Percentiles rank a stretch among this genome's conserved stretches.
Evolutionary conservation across 345 rosid genomes (phyloP).

Genomic region (Dipteronia dyeriana): DNA sequence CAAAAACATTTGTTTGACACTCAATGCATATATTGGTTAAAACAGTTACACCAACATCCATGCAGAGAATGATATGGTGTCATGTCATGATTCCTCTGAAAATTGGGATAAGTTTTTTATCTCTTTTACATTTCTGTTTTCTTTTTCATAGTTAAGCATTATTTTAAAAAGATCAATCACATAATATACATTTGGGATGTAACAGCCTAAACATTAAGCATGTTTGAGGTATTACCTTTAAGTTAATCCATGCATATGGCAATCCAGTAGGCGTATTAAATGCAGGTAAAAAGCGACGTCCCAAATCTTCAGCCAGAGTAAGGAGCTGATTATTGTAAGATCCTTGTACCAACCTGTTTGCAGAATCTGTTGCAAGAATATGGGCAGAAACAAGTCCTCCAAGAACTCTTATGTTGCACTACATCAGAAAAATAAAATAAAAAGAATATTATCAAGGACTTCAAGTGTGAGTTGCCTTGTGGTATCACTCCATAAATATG

Average conservation of each 20-base stretch:
- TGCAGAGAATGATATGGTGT: not conserved
- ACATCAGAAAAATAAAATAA: slow-evolving; percentile 39
- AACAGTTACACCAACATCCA: not conserved
- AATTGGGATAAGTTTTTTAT: not conserved
- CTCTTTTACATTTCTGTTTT: not conserved
- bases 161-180: not conserved
- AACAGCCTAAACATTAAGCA: not conserved
- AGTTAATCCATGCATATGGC: slow-evolving; percentile 96
- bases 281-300: slow-evolving; percentile 81
- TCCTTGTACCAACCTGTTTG: slow-evolving; percentile 72
- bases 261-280: slow-evolving; percentile 87
- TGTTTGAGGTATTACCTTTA: slow-evolving; percentile 60
- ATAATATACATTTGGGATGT: not conserved
- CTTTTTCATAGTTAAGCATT: not conserved
- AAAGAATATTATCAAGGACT: slow-evolving; percentile 32
- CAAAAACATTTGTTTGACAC: not conserved
- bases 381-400: slow-evolving; percentile 99
- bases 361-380: slow-evolving; percentile 91
- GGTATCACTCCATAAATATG: not conserved
- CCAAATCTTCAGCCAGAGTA: slow-evolving; percentile 78
- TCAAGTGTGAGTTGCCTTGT: slow-evolving; percentile 11
- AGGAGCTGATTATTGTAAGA: slow-evolving; percentile 81
- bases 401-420: slow-evolving; percentile 99
- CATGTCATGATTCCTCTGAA: not conserved
- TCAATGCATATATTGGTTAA: not conserved